Base-by-base conservation (phyloP, 176 grass and related monocot species). In the Triticum urartu region DNA sequence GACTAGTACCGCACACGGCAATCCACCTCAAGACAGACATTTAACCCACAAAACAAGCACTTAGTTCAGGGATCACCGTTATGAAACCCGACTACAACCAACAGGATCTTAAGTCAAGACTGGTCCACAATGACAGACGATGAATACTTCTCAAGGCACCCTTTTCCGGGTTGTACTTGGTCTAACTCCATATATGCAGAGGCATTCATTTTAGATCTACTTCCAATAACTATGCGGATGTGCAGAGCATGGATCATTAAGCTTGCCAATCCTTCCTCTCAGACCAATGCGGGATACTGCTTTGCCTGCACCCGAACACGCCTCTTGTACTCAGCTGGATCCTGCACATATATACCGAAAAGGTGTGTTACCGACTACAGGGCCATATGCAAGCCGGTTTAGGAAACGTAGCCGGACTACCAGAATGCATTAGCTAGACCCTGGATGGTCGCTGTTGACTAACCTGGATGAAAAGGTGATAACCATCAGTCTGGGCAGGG, bases 391-490 rank as follows among this genome's bases (percentile, higher is more conserved):
- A 60, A 68, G 7, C 12, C 4, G n/a, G 14, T 62, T 67, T 68
- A 47, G 6, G 26, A 22, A 40, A 68, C 15, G 0, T 24, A 18
- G 25, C 47, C 72, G 5, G 34, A 35, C 72, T 67, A 6, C 1
- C 5, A 33, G 28, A 28, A 33, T 48, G 48, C 25, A 84, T 74
- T 45, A 30, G 61, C 61, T 10, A 0, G 18, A 45, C 18, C 25
- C n/a, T 34, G 28, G 21, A 68, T 38, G 11, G 63, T 39, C 70
- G 42, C 24, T 72, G 77, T 80, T 54, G 5, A 56, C 78, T 59
- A 88, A 99, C 96, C 92, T 99, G 94, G 58, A 95, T 96, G 84
- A 91, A 96, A 59, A 96, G 88, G 43, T 92, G 92, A 85, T 99
- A 99, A 33, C 97, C 97, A 80, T 99, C 97, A 12, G 93, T 99